Conservation (phyloP, 2,329 filamentous ascomycete genomes). For the Periconia sp. region DNA sequence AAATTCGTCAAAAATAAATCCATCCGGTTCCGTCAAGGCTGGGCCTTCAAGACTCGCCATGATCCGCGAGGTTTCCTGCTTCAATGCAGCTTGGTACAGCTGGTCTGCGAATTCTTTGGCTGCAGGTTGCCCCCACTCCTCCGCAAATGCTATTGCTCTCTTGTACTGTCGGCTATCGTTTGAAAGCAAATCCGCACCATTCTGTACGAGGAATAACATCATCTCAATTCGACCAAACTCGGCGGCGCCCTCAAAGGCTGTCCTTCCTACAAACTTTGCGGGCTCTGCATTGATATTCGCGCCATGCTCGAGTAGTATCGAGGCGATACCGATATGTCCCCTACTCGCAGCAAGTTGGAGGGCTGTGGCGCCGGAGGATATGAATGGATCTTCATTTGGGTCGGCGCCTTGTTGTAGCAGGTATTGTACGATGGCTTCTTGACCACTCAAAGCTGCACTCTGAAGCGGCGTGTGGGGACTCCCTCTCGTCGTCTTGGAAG, state of each 20-base stretch:
- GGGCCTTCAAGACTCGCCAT: no score
- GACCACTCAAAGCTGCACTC: constrained; percentile 6
- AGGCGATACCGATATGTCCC: constrained; percentile 9
- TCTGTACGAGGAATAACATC: constrained; percentile 10
- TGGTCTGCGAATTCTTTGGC: neutral
- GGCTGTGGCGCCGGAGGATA: constrained; percentile 6
- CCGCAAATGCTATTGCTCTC: constrained; percentile 4
- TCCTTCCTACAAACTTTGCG: constrained; percentile 5
- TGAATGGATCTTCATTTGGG: constrained; percentile 5
- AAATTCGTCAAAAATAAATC: no score
- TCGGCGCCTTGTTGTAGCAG: constrained; percentile 6
- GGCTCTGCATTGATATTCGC: constrained; percentile 9
- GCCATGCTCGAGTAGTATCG: constrained; percentile 2
- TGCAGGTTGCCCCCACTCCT: neutral
- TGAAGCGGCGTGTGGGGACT: constrained; percentile 13
- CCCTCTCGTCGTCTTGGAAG: no score
- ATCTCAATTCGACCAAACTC: constrained; percentile 14
- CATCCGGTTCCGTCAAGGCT: no score
- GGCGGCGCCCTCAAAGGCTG: constrained; percentile 14
- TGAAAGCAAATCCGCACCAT: constrained; percentile 5
- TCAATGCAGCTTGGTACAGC: no score
- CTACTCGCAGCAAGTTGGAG: constrained; percentile 14
- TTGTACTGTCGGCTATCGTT: constrained; percentile 7
- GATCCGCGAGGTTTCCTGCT: no score
- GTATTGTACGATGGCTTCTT: constrained; percentile 7